A percentile compares a stretch with the other conserved stretches of the same genome.
Conservation (phyloP, 306 rosid genomes). For the Cicer arietinum region DNA sequence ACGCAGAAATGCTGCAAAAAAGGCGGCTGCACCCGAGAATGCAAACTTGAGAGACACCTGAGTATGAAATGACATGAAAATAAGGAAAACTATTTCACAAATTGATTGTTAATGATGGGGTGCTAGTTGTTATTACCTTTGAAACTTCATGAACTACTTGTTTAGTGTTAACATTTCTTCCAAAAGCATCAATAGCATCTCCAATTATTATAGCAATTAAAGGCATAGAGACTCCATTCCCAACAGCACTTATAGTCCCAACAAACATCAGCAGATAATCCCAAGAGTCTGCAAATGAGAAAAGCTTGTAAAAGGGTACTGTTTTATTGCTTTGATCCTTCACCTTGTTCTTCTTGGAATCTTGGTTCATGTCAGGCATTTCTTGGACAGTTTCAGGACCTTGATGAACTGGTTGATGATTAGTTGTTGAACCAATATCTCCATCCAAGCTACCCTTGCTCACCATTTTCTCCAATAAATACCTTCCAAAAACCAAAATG, state of each 20-base stretch:
- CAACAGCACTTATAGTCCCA: constrained; percentile 69
- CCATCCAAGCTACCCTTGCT: constrained; percentile 43
- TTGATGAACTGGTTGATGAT: constrained; percentile 25
- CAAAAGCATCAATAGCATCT: constrained; percentile 65
- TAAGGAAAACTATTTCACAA: constrained; percentile 7
- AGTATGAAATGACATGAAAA: constrained; percentile 38
- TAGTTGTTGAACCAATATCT: constrained; percentile 42
- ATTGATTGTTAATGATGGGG: constrained; percentile 35
- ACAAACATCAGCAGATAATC: constrained; percentile 65
- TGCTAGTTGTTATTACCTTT: constrained; percentile 40
- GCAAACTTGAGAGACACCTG: constrained; percentile 64
- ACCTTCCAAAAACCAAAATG: constrained; percentile 23
- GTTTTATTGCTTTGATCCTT: constrained; percentile 49
- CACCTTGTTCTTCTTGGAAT: constrained; percentile 44
- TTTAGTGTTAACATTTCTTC: constrained; percentile 43
- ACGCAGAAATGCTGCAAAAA: constrained; percentile 64
- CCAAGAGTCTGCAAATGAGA: constrained; percentile 76
- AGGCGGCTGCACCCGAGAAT: constrained; percentile 63
- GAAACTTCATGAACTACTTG: constrained; percentile 66
- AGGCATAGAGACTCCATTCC: constrained; percentile 62
- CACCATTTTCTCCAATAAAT: constrained; percentile 45
- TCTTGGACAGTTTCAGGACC: constrained; percentile 40
- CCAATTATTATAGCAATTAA: constrained; percentile 67
- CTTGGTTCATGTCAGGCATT: constrained; percentile 38
- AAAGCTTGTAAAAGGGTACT: constrained; percentile 76